phyloP scores from a whole-genome alignment of 257 asterid species.

The Fraxinus excelsior region DNA sequence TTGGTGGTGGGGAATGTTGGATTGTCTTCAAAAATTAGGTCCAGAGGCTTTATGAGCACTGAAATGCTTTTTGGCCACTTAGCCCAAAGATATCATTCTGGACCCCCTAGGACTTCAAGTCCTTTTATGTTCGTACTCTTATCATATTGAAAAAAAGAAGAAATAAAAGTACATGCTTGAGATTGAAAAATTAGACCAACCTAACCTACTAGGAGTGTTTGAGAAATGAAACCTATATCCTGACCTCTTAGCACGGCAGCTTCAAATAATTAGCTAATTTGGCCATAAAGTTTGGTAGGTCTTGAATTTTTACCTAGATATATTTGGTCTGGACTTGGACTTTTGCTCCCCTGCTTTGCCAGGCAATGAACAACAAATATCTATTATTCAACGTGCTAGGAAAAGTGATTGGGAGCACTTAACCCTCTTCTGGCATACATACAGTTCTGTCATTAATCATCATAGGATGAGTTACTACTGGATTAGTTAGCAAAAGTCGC shows the following conservation, averaged over 20 bases:
- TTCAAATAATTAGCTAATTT: neutral
- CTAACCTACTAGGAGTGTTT: neutral
- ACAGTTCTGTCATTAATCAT: conserved; percentile 1
- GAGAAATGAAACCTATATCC: neutral
- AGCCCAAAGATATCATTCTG: neutral
- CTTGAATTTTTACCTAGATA: neutral
- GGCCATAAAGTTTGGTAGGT: neutral
- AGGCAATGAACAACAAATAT: neutral
- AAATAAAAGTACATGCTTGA: neutral
- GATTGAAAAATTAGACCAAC: neutral
- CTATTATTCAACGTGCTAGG: neutral
- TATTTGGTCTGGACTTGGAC: conserved; percentile 14
- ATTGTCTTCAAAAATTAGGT: neutral
- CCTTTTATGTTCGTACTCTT: neutral
- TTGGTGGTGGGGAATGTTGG: neutral
- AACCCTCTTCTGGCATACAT: neutral
- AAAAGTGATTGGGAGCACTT: neutral
- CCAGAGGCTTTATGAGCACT: neutral
- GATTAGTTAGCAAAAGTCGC: neutral
- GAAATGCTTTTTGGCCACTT: neutral
- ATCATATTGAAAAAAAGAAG: too few species aligned
- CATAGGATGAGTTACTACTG: neutral
- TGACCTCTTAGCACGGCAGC: neutral
- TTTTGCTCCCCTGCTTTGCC: neutral
- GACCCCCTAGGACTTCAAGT: neutral